Evolutionary conservation across 306 rosid genomes (phyloP).

Genomic region (Prinsepia uniflora): DNA sequence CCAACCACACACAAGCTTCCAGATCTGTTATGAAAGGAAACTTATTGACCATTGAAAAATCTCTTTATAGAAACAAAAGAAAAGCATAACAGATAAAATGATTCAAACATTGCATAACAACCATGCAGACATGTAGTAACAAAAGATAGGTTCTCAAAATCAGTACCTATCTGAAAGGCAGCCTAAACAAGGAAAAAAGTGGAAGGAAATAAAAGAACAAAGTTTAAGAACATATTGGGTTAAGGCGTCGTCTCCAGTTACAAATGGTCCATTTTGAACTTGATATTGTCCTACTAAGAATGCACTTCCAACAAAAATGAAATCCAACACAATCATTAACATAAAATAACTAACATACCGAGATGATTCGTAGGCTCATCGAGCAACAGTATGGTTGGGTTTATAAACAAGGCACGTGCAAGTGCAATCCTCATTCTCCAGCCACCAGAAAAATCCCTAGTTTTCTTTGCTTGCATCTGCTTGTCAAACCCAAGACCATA

Average conservation of each 20-base stretch:
- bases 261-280: too few species aligned
- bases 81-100: background rate
- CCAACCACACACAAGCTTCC: conserved; percentile 99
- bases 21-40: conserved; percentile 52
- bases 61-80: background rate
- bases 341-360: conserved; percentile 35
- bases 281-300: too few species aligned
- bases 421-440: conserved; percentile 99
- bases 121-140: background rate
- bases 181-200: background rate
- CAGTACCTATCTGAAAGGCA: background rate
- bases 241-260: too few species aligned
- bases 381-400: conserved; percentile 87
- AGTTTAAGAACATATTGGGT: background rate
- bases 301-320: background rate
- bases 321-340: background rate
- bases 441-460: conserved; percentile 95
- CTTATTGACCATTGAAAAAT: background rate
- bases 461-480: conserved; percentile 90
- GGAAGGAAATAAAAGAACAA: background rate
- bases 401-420: conserved; percentile 91
- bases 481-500: conserved; percentile 91
- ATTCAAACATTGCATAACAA: background rate
- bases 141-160: background rate
- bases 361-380: conserved; percentile 99